phyloP scores from a whole-genome alignment of 1,284 basidiomycete genomes.

The Malassezia sympodialis region DNA sequence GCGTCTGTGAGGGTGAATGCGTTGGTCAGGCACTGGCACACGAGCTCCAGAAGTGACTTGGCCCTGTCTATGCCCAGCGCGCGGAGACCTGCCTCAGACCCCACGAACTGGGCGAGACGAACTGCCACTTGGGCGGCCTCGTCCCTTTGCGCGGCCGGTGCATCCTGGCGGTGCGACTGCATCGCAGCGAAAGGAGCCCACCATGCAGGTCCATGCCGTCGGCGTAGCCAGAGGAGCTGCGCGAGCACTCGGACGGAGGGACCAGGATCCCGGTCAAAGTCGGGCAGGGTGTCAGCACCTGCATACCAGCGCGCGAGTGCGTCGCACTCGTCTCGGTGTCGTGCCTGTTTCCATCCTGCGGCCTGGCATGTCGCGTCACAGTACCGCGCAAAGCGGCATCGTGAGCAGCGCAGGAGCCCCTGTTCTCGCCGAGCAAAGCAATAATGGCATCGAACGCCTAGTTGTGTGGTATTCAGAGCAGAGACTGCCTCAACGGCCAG shows the following conservation, averaged over 20 bases:
- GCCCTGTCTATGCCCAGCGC: slow-evolving; percentile 56
- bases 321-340: slow-evolving; percentile 15
- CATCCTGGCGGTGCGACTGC: slow-evolving; percentile 2
- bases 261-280: slow-evolving; percentile 2
- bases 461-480: slow-evolving; percentile 7
- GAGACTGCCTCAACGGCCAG: neutral
- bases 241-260: slow-evolving; percentile 12
- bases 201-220: neutral
- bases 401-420: slow-evolving; percentile 8
- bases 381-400: slow-evolving; percentile 16
- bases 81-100: slow-evolving; percentile 52
- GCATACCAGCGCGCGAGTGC: slow-evolving; percentile 11
- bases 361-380: slow-evolving; percentile 14
- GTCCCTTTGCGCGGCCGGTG: neutral
- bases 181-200: slow-evolving; percentile 1
- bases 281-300: neutral
- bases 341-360: slow-evolving; percentile 3
- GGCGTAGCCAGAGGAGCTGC: slow-evolving; percentile 13
- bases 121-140: slow-evolving; percentile 52
- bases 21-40: slow-evolving; percentile 70
- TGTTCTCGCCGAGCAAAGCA: neutral
- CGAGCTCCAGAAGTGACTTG: slow-evolving; percentile 59
- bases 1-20: slow-evolving; percentile 65
- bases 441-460: slow-evolving; percentile 9
- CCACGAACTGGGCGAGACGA: slow-evolving; percentile 55